These are phyloP conservation scores for Vanrija sp. DNA, from an alignment of 1,284 basidiomycete genomes.

Conservation along the genomic window DNA sequence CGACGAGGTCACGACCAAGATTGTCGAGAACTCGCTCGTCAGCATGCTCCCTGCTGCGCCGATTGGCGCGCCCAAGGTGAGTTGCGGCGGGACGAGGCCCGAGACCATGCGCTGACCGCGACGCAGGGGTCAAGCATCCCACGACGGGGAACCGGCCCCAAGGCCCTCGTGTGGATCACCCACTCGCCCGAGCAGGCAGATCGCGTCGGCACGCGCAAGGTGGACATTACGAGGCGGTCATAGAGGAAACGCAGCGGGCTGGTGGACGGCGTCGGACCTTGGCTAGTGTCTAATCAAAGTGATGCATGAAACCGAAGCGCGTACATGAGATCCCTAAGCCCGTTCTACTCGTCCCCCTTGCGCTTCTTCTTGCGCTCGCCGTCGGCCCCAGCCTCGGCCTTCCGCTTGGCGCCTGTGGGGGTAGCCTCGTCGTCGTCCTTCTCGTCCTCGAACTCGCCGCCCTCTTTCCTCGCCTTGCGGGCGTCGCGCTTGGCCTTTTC, in stretches of 20 bases:
- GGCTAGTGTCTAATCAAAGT: neutral
- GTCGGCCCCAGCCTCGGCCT: conserved; percentile 40
- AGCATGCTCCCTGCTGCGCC: conserved; percentile 51
- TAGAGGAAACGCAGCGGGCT: neutral
- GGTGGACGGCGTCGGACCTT: no score
- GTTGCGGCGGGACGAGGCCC: neutral
- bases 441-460: conserved; percentile 4
- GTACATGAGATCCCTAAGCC: neutral
- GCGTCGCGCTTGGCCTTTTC: conserved; percentile 39
- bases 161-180: conserved; percentile 79
- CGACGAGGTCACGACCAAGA: conserved; percentile 62
- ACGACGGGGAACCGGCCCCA: conserved; percentile 47
- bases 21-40: conserved; percentile 63
- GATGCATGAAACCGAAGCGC: no score
- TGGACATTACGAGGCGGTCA: conserved; percentile 24
- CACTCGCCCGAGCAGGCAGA: conserved; percentile 74
- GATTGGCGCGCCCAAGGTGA: neutral
- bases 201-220: conserved; percentile 62
- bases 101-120: conserved; percentile 1
- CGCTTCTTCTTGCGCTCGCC: conserved; percentile 27
- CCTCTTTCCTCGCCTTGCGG: conserved; percentile 41
- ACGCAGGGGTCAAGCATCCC: neutral
- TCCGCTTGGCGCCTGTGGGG: conserved; percentile 23
- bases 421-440: conserved; percentile 10
- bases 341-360: conserved; percentile 5